Percentiles rank a stretch among this genome's conserved stretches.
These are phyloP conservation scores for Adenanthera pavonina DNA, from an alignment of 306 rosid genomes.

Conservation along the genomic window DNA sequence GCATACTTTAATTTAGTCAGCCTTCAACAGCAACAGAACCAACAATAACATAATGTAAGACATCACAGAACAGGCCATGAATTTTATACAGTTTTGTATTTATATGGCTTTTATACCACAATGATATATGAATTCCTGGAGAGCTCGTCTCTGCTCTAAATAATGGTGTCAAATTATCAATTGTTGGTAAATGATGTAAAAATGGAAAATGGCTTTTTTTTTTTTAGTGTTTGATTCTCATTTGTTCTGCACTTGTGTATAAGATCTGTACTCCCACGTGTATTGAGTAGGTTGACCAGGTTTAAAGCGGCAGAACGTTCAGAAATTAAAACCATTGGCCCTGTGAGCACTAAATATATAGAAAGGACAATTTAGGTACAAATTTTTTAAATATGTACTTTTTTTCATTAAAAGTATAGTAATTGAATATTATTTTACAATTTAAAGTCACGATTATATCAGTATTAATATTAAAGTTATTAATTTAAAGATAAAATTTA, in stretches of 20 bases:
- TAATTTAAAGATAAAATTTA: too few species aligned
- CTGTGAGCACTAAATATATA: not conserved
- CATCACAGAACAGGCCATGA: constrained; percentile 23
- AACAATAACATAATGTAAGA: constrained; percentile 29
- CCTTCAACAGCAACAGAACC: constrained; percentile 67
- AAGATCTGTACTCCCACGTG: not conserved
- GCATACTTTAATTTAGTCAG: constrained; percentile 75
- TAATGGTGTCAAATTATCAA: not conserved
- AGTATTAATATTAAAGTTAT: too few species aligned
- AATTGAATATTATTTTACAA: too few species aligned
- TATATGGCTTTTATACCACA: not conserved
- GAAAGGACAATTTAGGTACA: too few species aligned
- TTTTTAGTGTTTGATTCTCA: too few species aligned
- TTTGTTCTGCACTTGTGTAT: not conserved
- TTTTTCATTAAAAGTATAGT: too few species aligned
- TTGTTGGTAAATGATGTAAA: not conserved
- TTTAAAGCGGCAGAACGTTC: not conserved
- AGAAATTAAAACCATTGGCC: not conserved
- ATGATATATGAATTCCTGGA: not conserved
- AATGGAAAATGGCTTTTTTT: not conserved
- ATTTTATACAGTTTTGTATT: not conserved
- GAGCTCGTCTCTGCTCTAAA: constrained; percentile 8
- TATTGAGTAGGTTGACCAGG: not conserved
- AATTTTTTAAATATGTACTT: not conserved
- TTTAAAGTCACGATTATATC: too few species aligned